Evolutionary conservation across 306 rosid genomes (phyloP).

Genomic region (Pterocarpus santalinus): DNA sequence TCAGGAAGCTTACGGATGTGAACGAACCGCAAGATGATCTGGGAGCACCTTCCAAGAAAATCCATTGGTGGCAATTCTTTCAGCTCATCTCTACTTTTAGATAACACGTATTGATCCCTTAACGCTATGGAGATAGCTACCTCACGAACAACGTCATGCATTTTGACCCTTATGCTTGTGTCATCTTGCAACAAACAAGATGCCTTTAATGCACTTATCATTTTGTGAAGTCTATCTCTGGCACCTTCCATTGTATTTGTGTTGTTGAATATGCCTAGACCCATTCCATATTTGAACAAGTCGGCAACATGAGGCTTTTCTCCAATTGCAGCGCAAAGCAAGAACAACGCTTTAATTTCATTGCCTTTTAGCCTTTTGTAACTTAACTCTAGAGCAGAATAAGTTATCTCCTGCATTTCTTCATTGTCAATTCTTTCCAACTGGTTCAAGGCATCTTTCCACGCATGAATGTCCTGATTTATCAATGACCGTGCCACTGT

Average conservation of each 20-base stretch:
- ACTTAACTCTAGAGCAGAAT: slow-evolving; percentile 37
- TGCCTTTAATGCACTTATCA: slow-evolving; percentile 13
- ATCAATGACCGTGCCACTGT: slow-evolving; percentile 5
- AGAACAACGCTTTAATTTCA: slow-evolving; percentile 8
- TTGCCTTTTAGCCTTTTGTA: neutral
- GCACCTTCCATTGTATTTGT: neutral
- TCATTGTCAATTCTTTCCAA: neutral
- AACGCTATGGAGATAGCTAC: slow-evolving; percentile 17
- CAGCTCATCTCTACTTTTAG: accelerated
- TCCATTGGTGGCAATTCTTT: neutral
- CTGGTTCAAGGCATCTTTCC: slow-evolving; percentile 18
- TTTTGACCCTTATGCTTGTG: accelerated
- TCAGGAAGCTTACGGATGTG: neutral
- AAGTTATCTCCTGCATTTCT: neutral
- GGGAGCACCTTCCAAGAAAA: neutral
- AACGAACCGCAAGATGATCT: accelerated
- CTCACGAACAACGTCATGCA: slow-evolving; percentile 42
- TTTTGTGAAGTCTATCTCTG: neutral
- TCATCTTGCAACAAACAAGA: neutral
- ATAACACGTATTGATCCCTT: neutral
- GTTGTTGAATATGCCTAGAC: slow-evolving; percentile 23
- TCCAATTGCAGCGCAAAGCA: neutral
- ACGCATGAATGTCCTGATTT: neutral
- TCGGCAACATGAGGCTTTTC: accelerated
- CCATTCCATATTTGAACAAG: neutral